These are phyloP conservation scores for Phaffomyces opuntiae DNA, from an alignment of 805 yeast species.

Conservation along the genomic window DNA sequence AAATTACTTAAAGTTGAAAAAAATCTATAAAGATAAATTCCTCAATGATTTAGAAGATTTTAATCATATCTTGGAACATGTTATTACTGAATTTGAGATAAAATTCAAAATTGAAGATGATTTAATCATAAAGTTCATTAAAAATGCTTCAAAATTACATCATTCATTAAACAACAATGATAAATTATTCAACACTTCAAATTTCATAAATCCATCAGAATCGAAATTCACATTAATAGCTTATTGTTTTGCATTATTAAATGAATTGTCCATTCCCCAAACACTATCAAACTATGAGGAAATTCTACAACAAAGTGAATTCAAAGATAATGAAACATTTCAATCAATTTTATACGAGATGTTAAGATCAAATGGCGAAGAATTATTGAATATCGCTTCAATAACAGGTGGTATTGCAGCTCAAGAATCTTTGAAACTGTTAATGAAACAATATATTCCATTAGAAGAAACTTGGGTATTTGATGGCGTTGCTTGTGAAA, in stretches of 20 bases:
- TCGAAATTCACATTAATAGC: slow-evolving; percentile 5
- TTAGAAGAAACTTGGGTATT: slow-evolving; percentile 61
- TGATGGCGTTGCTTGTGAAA: slow-evolving; percentile 60
- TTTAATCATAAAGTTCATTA: slow-evolving; percentile 44
- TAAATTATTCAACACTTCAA: not conserved
- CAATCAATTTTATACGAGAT: slow-evolving; percentile 36
- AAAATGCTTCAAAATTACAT: slow-evolving; percentile 46
- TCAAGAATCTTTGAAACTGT: slow-evolving; percentile 72
- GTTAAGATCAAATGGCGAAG: slow-evolving; percentile 32
- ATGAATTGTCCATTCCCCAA: not conserved
- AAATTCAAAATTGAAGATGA: slow-evolving; percentile 21
- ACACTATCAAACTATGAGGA: not conserved
- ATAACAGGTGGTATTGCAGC: slow-evolving; percentile 80
- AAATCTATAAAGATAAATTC: slow-evolving; percentile 51
- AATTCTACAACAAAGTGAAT: not conserved
- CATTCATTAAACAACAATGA: slow-evolving; percentile 4
- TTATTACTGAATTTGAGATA: slow-evolving; percentile 22
- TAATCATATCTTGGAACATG: slow-evolving; percentile 25
- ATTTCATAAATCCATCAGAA: not conserved
- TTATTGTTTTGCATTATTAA: not conserved
- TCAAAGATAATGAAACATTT: slow-evolving; percentile 25
- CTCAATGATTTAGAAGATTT: slow-evolving; percentile 38
- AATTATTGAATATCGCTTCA: slow-evolving; percentile 54
- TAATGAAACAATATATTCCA: slow-evolving; percentile 79
- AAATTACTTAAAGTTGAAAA: slow-evolving; percentile 51